Conservation (phyloP, 306 rosid genomes). For the Fragaria vesca region DNA sequence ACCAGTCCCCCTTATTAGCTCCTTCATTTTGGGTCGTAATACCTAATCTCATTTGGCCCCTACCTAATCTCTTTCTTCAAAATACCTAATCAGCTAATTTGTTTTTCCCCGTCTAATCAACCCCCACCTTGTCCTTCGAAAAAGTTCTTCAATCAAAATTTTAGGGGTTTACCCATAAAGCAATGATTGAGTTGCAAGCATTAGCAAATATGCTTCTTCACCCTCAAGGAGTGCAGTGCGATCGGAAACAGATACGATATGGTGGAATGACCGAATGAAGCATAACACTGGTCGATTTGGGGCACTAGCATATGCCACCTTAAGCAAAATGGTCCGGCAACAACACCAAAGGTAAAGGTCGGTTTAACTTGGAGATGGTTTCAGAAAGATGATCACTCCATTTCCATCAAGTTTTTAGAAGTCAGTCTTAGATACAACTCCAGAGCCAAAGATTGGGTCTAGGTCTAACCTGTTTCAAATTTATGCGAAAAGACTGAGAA, state of each 20-base stretch:
- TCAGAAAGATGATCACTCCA: background rate
- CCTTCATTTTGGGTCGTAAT: conserved; percentile 6
- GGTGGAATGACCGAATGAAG: background rate
- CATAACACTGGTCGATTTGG: background rate
- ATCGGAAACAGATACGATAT: background rate
- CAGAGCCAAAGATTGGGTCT: too few species aligned
- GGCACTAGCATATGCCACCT: background rate
- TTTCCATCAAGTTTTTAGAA: background rate
- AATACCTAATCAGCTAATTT: background rate
- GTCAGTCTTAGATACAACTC: too few species aligned
- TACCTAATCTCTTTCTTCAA: conserved; percentile 2
- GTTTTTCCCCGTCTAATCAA: background rate
- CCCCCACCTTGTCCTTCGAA: conserved; percentile 1
- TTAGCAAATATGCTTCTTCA: background rate
- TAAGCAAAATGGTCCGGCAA: background rate
- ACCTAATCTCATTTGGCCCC: conserved; percentile 8
- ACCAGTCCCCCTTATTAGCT: conserved; percentile 1
- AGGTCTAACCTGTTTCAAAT: background rate
- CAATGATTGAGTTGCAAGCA: conserved; percentile 2
- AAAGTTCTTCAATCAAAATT: background rate
- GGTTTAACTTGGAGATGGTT: background rate
- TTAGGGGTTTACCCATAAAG: background rate
- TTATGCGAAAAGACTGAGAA: background rate
- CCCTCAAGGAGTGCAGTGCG: background rate
- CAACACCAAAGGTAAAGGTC: background rate